phyloP scores from a whole-genome alignment of 2,329 filamentous ascomycete genomes.

The Botrytis tulipae region DNA sequence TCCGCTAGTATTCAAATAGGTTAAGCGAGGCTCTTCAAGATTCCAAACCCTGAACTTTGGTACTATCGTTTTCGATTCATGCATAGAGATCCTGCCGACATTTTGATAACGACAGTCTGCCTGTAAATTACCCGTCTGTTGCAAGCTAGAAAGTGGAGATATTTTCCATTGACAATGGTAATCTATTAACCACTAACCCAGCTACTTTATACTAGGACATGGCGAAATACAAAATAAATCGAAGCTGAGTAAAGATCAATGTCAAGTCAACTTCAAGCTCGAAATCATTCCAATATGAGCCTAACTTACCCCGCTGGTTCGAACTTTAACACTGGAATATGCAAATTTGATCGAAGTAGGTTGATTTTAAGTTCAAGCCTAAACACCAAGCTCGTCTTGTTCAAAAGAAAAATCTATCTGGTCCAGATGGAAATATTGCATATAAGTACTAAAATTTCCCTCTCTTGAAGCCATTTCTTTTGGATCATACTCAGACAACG shows the following conservation, averaged over 20 bases:
- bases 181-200: not conserved
- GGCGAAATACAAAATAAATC: no score
- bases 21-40: not conserved
- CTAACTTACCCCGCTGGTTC: not conserved
- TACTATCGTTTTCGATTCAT: not conserved
- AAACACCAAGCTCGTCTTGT: not conserved
- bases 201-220: no score
- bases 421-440: not conserved
- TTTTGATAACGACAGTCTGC: not conserved
- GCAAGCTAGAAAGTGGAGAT: not conserved
- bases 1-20: not conserved
- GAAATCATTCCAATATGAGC: no score
- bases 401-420: not conserved
- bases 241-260: no score
- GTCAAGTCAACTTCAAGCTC: no score
- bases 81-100: not conserved
- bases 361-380: not conserved
- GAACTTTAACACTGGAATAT: not conserved
- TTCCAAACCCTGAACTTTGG: not conserved
- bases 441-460: not conserved
- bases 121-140: not conserved
- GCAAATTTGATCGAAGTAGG: not conserved
- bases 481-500: not conserved
- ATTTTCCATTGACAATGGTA: not conserved
- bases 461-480: not conserved